Percentiles rank a stretch among this genome's conserved stretches.
These are phyloP conservation scores for Apiospora saccharicola DNA, from an alignment of 2,329 filamentous ascomycete genomes.

Conservation along the genomic window DNA sequence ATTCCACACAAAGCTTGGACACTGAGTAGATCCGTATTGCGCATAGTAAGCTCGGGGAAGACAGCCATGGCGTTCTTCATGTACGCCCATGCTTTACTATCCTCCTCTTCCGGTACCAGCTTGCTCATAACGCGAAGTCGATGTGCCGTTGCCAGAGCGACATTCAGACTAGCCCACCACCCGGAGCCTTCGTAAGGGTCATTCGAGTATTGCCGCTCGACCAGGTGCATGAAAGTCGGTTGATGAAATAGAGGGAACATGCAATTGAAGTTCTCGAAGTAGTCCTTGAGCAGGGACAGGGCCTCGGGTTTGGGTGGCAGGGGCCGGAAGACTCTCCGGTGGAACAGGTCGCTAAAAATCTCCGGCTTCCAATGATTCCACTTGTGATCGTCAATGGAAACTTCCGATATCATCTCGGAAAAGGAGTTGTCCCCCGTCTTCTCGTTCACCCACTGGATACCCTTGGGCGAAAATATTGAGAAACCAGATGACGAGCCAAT, in stretches of 20 bases:
- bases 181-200: slow-evolving; percentile 95
- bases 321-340: slow-evolving; percentile 81
- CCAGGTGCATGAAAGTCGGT: slow-evolving; percentile 97
- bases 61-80: slow-evolving; percentile 97
- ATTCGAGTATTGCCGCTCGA: slow-evolving; percentile 90
- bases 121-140: slow-evolving; percentile 95
- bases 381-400: slow-evolving; percentile 92
- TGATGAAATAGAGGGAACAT: slow-evolving; percentile 98
- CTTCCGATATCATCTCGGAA: slow-evolving; percentile 90
- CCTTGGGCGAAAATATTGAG: slow-evolving; percentile 98
- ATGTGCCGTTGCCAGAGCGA: slow-evolving; percentile 91
- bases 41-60: slow-evolving; percentile 90
- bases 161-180: slow-evolving; percentile 98
- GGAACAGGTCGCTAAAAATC: slow-evolving; percentile 92
- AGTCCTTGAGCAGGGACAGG: slow-evolving; percentile 87
- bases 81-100: slow-evolving; percentile 93
- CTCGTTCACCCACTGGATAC: slow-evolving; percentile 97
- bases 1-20: slow-evolving; percentile 94
- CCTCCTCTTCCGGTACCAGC: slow-evolving; percentile 86
- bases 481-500: slow-evolving; percentile 97
- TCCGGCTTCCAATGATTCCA: slow-evolving; percentile 99
- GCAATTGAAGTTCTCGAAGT: slow-evolving; percentile 98
- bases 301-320: slow-evolving; percentile 89
- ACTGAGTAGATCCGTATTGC: slow-evolving; percentile 92
- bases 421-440: slow-evolving; percentile 97